Evolutionary conservation across 257 asterid genomes (phyloP), one percentile per base, ranked within the genome.

Genomic region (Jacaranda copaia): DNA sequence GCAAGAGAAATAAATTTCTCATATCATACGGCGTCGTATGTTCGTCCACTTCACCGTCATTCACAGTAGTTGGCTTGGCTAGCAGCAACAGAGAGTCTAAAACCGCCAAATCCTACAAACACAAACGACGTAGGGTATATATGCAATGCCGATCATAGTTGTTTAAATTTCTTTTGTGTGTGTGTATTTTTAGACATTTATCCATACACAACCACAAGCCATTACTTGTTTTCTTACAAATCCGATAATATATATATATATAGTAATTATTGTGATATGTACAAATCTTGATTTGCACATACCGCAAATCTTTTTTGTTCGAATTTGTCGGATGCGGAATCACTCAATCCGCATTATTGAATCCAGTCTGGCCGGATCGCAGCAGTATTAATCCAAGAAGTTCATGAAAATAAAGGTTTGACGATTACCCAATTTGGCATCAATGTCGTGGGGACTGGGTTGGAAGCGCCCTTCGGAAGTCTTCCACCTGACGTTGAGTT

Each of bases 371-470:
- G 71, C 25, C 70, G 57, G 87, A 81, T 83, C 80, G 57, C 58
- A 8, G 56, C 56, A 43, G 20, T 60, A 16, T 61, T 43, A 10
- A 39, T 67, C 59, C 60, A 57, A 66, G 62, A 74, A 70, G 45
- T 70, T 70, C 20, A 63, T 35, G 69, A 56, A 68, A 66, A 48
- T 59, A 43, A 7, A 62, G 6, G 20, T 69, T 74, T 59, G 43
- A 38, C 52, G 45, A 13, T 18, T 25, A 18, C 65, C 73, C 63
- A 70, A 58, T 60, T 81, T 68, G 86, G 77, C 68, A 68, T 82
- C 88, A 83, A 94, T 95, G 99, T 96, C 99, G 81, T 96, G 99
- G 99, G 98, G 97, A 42, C 77, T 91, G 84, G 97, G 97, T 18
- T 96, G 97, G 99, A 96, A 92, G 81, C 96, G 99, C 63, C 77